phyloP scores from a whole-genome alignment of 2,329 filamentous ascomycete genomes.

The Hypoxylon sp. region DNA sequence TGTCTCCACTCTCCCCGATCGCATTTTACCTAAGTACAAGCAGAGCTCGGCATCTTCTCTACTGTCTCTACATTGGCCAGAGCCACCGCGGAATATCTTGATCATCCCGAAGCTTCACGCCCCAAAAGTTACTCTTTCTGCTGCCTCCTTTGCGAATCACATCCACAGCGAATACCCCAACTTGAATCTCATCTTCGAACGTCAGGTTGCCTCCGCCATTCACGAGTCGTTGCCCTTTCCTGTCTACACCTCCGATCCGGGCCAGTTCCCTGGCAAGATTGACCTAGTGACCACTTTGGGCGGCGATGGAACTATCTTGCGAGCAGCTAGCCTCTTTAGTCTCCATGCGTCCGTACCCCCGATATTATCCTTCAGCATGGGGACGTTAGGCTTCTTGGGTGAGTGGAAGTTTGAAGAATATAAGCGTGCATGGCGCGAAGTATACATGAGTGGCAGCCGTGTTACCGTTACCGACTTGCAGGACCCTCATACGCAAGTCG shows the following conservation, averaged over 20 bases:
- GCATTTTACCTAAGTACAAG: constrained; percentile 75
- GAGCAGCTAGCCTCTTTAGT: constrained; percentile 88
- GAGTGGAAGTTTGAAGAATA: constrained; percentile 97
- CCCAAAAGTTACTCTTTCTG: constrained; percentile 66
- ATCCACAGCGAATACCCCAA: constrained; percentile 84
- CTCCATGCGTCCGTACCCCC: constrained; percentile 86
- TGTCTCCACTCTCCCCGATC: constrained; percentile 65
- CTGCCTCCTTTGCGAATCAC: constrained; percentile 75
- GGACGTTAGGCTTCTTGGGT: constrained; percentile 92
- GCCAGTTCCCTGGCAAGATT: constrained; percentile 80
- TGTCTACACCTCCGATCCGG: constrained; percentile 72
- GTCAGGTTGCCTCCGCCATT: constrained; percentile 78
- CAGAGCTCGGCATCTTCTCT: constrained; percentile 70
- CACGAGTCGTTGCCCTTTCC: constrained; percentile 81
- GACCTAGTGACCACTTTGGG: constrained; percentile 92
- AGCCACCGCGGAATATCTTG: constrained; percentile 70
- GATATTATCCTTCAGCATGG: constrained; percentile 96
- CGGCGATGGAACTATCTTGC: constrained; percentile 91
- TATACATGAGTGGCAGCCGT: constrained; percentile 82
- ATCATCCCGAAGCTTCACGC: constrained; percentile 73
- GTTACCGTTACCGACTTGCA: constrained; percentile 64
- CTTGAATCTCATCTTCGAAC: constrained; percentile 87
- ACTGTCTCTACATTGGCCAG: constrained; percentile 69
- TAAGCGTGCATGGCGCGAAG: constrained; percentile 91
- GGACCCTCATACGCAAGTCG: constrained; percentile 59